These are phyloP conservation scores for Hydrangea macrophylla DNA, from an alignment of 148 eudicot genomes.

Conservation along the genomic window DNA sequence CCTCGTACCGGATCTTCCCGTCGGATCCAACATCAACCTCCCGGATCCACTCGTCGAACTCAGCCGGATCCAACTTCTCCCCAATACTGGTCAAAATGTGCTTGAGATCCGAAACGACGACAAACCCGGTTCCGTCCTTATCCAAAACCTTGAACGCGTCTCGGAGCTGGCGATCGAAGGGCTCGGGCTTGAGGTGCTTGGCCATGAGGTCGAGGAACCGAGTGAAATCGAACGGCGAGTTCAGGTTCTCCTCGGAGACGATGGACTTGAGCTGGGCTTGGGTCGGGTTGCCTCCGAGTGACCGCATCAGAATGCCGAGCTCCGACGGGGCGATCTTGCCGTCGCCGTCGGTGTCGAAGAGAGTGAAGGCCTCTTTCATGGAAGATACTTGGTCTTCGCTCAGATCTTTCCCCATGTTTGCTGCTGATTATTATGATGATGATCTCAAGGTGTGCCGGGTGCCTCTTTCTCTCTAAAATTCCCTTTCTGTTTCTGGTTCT, in stretches of 20 bases:
- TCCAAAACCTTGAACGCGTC: slow-evolving; percentile 93
- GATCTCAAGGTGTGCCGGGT: background rate
- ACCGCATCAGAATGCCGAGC: slow-evolving; percentile 57
- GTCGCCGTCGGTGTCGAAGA: slow-evolving; percentile 64
- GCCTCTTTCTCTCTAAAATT: slow-evolving; percentile 9
- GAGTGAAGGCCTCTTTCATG: slow-evolving; percentile 64
- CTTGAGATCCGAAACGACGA: slow-evolving; percentile 79
- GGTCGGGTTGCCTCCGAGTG: slow-evolving; percentile 72
- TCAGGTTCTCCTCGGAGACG: slow-evolving; percentile 50
- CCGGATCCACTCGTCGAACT: slow-evolving; percentile 98
- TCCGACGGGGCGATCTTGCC: slow-evolving; percentile 65
- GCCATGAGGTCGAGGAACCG: slow-evolving; percentile 74
- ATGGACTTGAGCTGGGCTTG: slow-evolving; percentile 69
- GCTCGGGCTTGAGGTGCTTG: slow-evolving; percentile 85
- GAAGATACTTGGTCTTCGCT: slow-evolving; percentile 53
- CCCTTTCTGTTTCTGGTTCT: background rate
- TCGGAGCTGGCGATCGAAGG: slow-evolving; percentile 76
- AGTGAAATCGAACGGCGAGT: slow-evolving; percentile 60
- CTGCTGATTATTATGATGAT: background rate
- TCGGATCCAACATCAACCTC: slow-evolving; percentile 83
- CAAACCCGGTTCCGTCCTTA: slow-evolving; percentile 78
- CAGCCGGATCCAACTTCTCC: slow-evolving; percentile 87
- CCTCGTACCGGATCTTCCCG: slow-evolving; percentile 62
- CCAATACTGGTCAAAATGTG: slow-evolving; percentile 91
- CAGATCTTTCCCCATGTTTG: slow-evolving; percentile 50